Conservation (phyloP, 2,329 filamentous ascomycete species). For the Biscogniauxia mediterranea region DNA sequence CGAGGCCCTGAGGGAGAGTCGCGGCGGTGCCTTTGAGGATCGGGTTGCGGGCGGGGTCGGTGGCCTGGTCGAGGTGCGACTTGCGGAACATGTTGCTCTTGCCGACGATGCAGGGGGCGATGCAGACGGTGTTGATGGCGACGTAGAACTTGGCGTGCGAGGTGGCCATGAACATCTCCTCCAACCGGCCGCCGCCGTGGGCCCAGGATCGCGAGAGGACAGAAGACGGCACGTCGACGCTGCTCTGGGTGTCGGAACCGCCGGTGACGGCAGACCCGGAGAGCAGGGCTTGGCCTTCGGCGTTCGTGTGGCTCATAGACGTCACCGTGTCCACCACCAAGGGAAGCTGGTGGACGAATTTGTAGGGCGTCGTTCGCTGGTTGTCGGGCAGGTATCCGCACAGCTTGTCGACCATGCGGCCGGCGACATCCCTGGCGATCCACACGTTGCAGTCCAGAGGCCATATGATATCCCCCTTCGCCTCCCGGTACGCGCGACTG, state of each 20-base stretch:
- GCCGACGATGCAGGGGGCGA: conserved; percentile 91
- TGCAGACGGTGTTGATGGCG: conserved; percentile 87
- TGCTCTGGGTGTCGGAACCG: conserved; percentile 31
- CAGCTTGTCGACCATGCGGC: conserved; percentile 85
- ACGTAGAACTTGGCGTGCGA: conserved; percentile 97
- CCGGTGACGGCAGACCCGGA: conserved; percentile 34
- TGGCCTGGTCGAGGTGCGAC: conserved; percentile 78
- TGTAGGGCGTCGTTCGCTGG: conserved; percentile 60
- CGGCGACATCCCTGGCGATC: conserved; percentile 75
- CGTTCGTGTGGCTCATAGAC: conserved; percentile 26
- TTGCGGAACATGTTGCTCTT: conserved; percentile 99
- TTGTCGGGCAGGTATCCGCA: conserved; percentile 61
- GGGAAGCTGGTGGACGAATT: conserved; percentile 93
- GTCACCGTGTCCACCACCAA: conserved; percentile 74
- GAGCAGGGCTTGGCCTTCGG: conserved; percentile 33
- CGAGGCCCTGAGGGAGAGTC: conserved; percentile 64
- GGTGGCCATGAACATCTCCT: conserved; percentile 93
- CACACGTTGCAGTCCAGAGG: conserved; percentile 96
- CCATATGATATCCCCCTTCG: conserved; percentile 86
- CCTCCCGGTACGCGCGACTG: conserved; percentile 87
- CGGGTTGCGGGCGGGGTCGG: conserved; percentile 47
- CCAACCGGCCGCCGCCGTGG: conserved; percentile 74
- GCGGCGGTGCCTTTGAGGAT: conserved; percentile 38
- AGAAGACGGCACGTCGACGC: conserved; percentile 27
- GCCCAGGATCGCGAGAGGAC: conserved; percentile 32